Base-by-base conservation (phyloP, 768 basidiomycete genomes). In the Lactarius tabidus region DNA sequence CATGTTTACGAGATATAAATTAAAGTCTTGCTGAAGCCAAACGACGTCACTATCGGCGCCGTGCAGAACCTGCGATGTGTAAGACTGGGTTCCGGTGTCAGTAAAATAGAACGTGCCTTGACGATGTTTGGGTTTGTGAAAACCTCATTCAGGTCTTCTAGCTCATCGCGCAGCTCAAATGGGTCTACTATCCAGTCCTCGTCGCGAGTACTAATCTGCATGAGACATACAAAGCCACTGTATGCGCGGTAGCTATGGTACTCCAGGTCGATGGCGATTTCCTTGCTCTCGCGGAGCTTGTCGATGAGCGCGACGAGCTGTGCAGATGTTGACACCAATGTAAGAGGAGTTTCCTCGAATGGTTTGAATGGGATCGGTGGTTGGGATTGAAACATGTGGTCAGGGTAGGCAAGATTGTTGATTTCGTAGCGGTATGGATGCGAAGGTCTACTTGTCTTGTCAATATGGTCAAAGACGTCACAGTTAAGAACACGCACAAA, bases 21-120 rank as follows among this genome's bases (percentile, higher is more conserved):
- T 91, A 73, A 98, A 95, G 73, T 98, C 90, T 75, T 94, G 91
- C 74, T 99, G 96, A 20, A 98, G 82, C 97, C 97, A 98, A 7
- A 94, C 78, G 51, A 98, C 88, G 73, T 99, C 97, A 65, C 88
- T 91, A 43, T 95, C 90, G 1, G 96, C 93, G 31, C 97, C 97
- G 75, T 98, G 97, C 67, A 99, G 87, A 7, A 96, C 89, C 93
- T 95, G 65, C 1, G 29, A 15, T 9, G 57, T 36, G 29, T 58
- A 6, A 55, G 28, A 20, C 35, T 17, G 17, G 3, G 29, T 17
- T 17, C 3, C 17, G 57, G 23, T 53, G 31, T 59, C 2, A 35
- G 57, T n/a, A 53, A 64, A 20, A 4, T 62, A 38, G 61, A 52
- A 72, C 82, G 20, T 60, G 89, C 93, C 82, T 98, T 98, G 69